phyloP scores from a whole-genome alignment of 179 eudicot genomes.

The Beta corolliflora region DNA sequence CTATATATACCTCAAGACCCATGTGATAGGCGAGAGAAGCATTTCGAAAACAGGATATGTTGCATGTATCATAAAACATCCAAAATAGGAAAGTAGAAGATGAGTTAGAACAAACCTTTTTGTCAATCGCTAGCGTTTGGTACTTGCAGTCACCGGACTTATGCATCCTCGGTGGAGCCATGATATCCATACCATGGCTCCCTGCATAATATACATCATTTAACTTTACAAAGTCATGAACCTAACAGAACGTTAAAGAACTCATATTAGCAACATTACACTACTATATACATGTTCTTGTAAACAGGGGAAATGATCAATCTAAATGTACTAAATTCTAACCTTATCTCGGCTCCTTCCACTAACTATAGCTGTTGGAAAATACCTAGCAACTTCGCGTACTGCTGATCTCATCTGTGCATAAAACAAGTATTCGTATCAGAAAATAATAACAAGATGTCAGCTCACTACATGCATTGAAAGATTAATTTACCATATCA shows the following conservation, averaged over 20 bases:
- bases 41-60: no score
- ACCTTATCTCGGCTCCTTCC: slow-evolving; percentile 93
- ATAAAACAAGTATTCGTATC: background rate
- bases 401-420: slow-evolving; percentile 85
- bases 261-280: background rate
- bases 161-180: slow-evolving; percentile 53
- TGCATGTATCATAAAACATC: no score
- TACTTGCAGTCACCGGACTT: slow-evolving; percentile 41
- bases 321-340: background rate
- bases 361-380: slow-evolving; percentile 88
- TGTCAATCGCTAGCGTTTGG: slow-evolving; percentile 40
- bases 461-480: background rate
- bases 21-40: no score
- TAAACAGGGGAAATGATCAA: background rate
- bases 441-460: background rate
- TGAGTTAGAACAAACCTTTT: slow-evolving; percentile 38
- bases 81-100: background rate
- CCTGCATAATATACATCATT: slow-evolving; percentile 86
- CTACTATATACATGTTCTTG: background rate
- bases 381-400: slow-evolving; percentile 59
- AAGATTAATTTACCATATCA: slow-evolving; percentile 46
- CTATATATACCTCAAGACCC: no score
- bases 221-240: slow-evolving; percentile 70
- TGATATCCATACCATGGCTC: slow-evolving; percentile 96
- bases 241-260: slow-evolving; percentile 37